Evolutionary conservation across 169 alveolate genomes (phyloP).

Genomic region (Cryptosporidium bovis): DNA sequence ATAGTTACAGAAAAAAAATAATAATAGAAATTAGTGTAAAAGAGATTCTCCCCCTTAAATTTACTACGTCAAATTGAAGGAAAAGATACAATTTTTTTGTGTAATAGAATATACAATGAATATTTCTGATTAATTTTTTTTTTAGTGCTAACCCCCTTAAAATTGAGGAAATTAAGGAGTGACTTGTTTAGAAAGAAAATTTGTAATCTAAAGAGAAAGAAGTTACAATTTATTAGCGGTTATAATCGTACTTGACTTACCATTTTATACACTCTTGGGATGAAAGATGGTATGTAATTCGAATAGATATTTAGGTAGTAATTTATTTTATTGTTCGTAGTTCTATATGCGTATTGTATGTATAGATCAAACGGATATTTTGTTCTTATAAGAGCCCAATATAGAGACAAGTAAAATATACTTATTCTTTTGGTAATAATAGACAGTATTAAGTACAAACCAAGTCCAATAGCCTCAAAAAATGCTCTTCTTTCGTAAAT

Average conservation of each 20-base stretch:
- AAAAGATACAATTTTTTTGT: no score
- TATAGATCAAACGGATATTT: slow-evolving; percentile 67
- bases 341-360: slow-evolving; percentile 53
- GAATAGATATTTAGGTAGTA: slow-evolving; percentile 12
- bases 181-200: slow-evolving; percentile 4
- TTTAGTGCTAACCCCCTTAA: no score
- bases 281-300: slow-evolving; percentile 35
- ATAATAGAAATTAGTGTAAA: no score
- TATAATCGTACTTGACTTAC: slow-evolving; percentile 10
- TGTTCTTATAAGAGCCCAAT: slow-evolving; percentile 44
- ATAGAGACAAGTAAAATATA: slow-evolving; percentile 25
- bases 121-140: no score
- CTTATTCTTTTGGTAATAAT: slow-evolving; percentile 46
- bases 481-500: slow-evolving; percentile 53
- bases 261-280: slow-evolving; percentile 45
- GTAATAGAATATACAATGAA: no score
- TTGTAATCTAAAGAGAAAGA: not conserved
- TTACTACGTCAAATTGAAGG: no score
- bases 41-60: no score
- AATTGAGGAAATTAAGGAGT: not conserved
- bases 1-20: no score
- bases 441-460: slow-evolving; percentile 24
- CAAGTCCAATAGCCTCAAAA: slow-evolving; percentile 56
- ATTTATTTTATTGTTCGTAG: slow-evolving; percentile 3
- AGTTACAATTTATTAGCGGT: not conserved